A percentile compares a stretch with the other conserved stretches of the same genome.
phyloP scores from a whole-genome alignment of 192 early-diverging fungal genomes.

The Coemansia sp. region DNA sequence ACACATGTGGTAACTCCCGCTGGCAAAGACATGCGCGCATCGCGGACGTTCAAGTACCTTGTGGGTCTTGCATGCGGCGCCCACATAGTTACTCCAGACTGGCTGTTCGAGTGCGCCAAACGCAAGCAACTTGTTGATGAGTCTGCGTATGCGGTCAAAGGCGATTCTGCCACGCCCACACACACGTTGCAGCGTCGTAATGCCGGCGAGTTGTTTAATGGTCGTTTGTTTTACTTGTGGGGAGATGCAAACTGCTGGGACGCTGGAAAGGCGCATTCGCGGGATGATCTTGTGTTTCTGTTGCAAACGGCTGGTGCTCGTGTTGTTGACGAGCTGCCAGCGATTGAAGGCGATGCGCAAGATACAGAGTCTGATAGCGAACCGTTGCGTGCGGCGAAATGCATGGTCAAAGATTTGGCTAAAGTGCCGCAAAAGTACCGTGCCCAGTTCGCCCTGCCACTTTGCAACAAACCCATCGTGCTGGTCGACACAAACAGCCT shows the following conservation, averaged over 20 bases:
- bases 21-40: conserved; percentile 8
- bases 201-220: conserved; percentile 13
- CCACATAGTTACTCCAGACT: conserved; percentile 26
- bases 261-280: conserved; percentile 15
- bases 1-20: conserved; percentile 41
- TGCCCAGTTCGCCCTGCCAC: conserved; percentile 25
- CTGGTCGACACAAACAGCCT: conserved; percentile 28
- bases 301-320: conserved; percentile 18
- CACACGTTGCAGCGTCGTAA: conserved; percentile 3
- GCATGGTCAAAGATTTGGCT: conserved; percentile 11
- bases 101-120: conserved; percentile 30
- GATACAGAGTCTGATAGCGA: not conserved
- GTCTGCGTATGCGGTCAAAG: conserved; percentile 13
- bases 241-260: not conserved
- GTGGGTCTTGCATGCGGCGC: conserved; percentile 32
- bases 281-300: conserved; percentile 17
- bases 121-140: conserved; percentile 14
- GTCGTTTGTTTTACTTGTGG: conserved; percentile 25
- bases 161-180: conserved; percentile 29
- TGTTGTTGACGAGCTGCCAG: conserved; percentile 7
- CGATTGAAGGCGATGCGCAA: not conserved
- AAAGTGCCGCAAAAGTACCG: conserved; percentile 24
- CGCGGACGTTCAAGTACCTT: conserved; percentile 55
- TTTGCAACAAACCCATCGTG: conserved; percentile 2
- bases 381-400: not conserved